phyloP scores from a whole-genome alignment of 805 yeast genomes.

The Myxozyma sirexii region DNA sequence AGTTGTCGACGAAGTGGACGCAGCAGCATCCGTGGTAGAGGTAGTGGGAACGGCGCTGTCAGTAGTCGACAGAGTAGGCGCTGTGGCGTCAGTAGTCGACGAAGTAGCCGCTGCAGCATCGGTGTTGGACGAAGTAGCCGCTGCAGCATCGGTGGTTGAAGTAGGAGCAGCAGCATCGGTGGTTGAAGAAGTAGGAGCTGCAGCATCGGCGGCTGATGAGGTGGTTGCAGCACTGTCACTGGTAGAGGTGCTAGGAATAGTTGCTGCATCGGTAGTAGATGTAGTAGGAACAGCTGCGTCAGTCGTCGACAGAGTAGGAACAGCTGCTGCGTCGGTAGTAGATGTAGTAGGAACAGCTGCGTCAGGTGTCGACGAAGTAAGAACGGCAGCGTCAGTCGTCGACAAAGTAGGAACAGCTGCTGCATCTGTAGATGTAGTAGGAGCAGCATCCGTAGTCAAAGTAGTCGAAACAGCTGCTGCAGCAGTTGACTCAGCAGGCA shows the following conservation, averaged over 20 bases:
- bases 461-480: neutral
- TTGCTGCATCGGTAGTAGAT: neutral
- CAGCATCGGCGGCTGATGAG: constrained; percentile 10
- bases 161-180: neutral
- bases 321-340: neutral
- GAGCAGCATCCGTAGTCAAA: neutral
- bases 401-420: neutral
- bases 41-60: constrained; percentile 36
- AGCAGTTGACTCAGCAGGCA: neutral
- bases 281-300: neutral
- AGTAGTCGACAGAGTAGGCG: constrained; percentile 27
- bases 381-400: neutral
- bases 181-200: neutral
- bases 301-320: neutral
- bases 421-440: neutral
- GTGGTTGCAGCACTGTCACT: neutral
- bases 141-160: neutral
- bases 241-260: too few species aligned
- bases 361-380: neutral
- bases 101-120: neutral
- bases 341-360: neutral
- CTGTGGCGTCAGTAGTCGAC: neutral
- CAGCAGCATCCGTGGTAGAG: too few species aligned
- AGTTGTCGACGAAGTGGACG: neutral
- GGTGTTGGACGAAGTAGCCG: neutral